These are phyloP conservation scores for Wickerhamiella cacticola DNA, from an alignment of 805 yeast species.

Conservation along the genomic window DNA sequence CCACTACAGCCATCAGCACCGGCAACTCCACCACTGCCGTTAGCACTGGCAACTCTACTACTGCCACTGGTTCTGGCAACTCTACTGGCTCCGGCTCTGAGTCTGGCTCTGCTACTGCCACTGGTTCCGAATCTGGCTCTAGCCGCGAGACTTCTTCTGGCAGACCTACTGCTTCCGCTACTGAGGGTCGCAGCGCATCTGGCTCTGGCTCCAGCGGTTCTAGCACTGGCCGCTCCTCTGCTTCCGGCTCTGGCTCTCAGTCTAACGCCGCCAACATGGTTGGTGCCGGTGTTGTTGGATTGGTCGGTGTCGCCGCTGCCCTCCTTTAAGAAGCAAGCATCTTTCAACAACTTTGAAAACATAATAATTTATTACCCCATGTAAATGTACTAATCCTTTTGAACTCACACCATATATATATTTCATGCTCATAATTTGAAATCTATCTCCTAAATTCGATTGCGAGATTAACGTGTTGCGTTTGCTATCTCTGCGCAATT, in stretches of 20 bases:
- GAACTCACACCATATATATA: not conserved
- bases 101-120: not conserved
- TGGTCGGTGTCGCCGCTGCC: slow-evolving; percentile 9
- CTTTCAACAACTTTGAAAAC: not conserved
- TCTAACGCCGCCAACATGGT: slow-evolving; percentile 12
- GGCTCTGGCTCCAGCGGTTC: slow-evolving; percentile 10
- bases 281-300: slow-evolving; percentile 5
- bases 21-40: slow-evolving; percentile 3
- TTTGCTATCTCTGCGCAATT: too few species aligned
- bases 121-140: slow-evolving; percentile 1
- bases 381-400: not conserved
- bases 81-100: slow-evolving; percentile 1
- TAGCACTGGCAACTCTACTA: not conserved
- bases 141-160: slow-evolving; percentile 8
- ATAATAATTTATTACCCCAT: slow-evolving; percentile 2
- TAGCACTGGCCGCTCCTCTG: not conserved
- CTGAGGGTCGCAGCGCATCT: not conserved
- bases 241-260: slow-evolving; percentile 6
- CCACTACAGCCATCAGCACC: slow-evolving; percentile 3
- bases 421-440: not conserved
- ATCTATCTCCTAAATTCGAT: too few species aligned
- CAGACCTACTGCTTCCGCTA: slow-evolving; percentile 9
- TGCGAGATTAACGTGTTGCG: too few species aligned
- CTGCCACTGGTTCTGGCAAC: slow-evolving; percentile 8
- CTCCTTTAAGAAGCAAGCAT: slow-evolving; percentile 9